These are phyloP conservation scores for Apiospora koreana DNA, from an alignment of 2,329 filamentous ascomycete species.

Conservation along the genomic window DNA sequence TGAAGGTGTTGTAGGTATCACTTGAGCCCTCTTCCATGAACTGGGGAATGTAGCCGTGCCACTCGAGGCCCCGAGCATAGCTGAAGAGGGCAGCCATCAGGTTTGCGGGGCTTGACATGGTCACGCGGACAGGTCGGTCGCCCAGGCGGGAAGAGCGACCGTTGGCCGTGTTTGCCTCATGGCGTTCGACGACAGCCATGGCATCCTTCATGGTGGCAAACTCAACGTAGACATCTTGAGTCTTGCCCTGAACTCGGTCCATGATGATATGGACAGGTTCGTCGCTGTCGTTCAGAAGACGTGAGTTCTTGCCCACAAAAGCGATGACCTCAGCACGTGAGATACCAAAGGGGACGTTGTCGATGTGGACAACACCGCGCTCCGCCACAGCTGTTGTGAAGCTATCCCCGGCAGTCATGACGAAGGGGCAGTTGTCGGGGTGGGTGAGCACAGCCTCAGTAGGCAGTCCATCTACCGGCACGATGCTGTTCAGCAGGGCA, in stretches of 20 bases:
- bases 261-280: conserved; percentile 51
- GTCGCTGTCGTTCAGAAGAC: conserved; percentile 39
- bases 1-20: conserved; percentile 55
- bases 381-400: conserved; percentile 32
- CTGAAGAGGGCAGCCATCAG: conserved; percentile 67
- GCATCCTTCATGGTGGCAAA: conserved; percentile 51
- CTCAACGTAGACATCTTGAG: conserved; percentile 47
- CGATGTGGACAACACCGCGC: conserved; percentile 49
- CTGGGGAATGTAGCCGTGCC: conserved; percentile 49
- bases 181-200: conserved; percentile 51
- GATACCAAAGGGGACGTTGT: conserved; percentile 47
- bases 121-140: conserved; percentile 57
- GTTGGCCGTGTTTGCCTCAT: conserved; percentile 30
- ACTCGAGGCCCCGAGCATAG: conserved; percentile 54
- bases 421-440: conserved; percentile 47
- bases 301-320: conserved; percentile 44
- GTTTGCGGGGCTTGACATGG: conserved; percentile 54
- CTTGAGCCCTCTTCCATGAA: conserved; percentile 35
- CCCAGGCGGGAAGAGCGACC: conserved; percentile 52
- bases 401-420: conserved; percentile 29
- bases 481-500: conserved; percentile 38
- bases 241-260: conserved; percentile 48
- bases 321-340: conserved; percentile 43
- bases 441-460: conserved; percentile 36
- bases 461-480: conserved; percentile 36